Conservation (phyloP, 1,284 basidiomycete species). For the Butyriboletus appendiculatus region DNA sequence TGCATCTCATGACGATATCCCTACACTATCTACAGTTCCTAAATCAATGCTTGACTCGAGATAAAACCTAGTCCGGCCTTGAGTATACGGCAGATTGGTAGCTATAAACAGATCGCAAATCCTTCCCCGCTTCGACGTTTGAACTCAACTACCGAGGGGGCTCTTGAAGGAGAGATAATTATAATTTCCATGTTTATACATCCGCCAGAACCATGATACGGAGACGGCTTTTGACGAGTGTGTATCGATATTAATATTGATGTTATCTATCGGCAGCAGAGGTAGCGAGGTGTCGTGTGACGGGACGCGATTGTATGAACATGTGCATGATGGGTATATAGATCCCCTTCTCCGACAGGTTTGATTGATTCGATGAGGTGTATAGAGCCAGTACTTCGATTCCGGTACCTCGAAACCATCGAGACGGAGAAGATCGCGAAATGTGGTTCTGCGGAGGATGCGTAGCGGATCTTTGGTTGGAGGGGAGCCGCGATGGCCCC, state of each 20-base stretch:
- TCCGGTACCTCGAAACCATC: background rate
- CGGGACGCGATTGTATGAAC: background rate
- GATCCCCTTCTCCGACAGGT: background rate
- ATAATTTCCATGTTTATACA: background rate
- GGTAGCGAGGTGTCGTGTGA: background rate
- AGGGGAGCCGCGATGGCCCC: background rate
- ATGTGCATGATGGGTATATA: background rate
- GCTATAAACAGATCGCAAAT: background rate
- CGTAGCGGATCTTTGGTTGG: background rate
- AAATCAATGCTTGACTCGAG: constrained; percentile 10
- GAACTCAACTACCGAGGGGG: background rate
- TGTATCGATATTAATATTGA: background rate
- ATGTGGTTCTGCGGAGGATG: background rate
- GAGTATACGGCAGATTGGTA: background rate
- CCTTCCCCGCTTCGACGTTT: background rate
- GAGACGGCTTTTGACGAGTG: background rate
- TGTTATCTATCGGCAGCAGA: background rate
- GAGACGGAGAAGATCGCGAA: background rate
- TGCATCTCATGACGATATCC: constrained; percentile 30
- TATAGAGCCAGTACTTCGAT: background rate
- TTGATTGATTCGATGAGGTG: background rate
- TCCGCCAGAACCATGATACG: background rate
- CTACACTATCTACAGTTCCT: constrained; percentile 26
- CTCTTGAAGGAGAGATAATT: background rate
- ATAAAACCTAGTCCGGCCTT: background rate